Evolutionary conservation across 1,284 basidiomycete genomes (phyloP), one percentile per base, ranked within the genome.

Genomic region (Dichomitus squalens): DNA sequence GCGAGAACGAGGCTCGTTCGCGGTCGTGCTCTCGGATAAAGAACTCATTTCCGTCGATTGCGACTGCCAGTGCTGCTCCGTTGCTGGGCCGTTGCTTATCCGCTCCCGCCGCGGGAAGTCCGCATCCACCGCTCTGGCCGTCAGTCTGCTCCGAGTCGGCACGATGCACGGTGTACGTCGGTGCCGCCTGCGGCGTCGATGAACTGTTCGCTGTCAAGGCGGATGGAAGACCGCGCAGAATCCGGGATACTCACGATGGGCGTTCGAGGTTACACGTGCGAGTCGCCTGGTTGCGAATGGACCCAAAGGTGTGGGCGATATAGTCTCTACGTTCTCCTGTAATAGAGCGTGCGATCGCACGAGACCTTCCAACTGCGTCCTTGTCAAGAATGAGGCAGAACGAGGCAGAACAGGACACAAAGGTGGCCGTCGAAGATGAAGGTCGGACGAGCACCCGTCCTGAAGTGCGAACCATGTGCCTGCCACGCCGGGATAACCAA

Each of bases 1-100:
- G 71, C 65, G 57, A 64, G 73, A 73, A 71, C 66, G 72, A 72
- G 72, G 70, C 64, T 61, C 66, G 52, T 54, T 63, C 57, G 60
- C 50, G 61, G 63, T 62, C 31, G 54, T 51, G 55, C 59, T 61
- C 59, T 63, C 60, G 62, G 64, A 65, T 63, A 63, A 60, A 63
- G 60, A 59, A 55, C 36, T 64, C 66, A 67, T 67, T 60, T 67
- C 66, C 66, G 66, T 60, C 57, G 50, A 59, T 53, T 52, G 54
- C 55, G 39, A 46, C 56, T 58, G 48, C 52, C 46, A 43, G 51
- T 43, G 29, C 44, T 41, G 44, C 57, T 59, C 62, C 62, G 59
- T 57, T 48, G 55, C 62, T 58, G 53, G 49, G 51, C 62, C 59
- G 62, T 53, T 57, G 49, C 58, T 58, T 60, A 63, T 60, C 61